Percentiles rank a stretch among this genome's conserved stretches.
Conservation (phyloP, 2,329 filamentous ascomycete species). For the Cadophora luteo-olivacea region DNA sequence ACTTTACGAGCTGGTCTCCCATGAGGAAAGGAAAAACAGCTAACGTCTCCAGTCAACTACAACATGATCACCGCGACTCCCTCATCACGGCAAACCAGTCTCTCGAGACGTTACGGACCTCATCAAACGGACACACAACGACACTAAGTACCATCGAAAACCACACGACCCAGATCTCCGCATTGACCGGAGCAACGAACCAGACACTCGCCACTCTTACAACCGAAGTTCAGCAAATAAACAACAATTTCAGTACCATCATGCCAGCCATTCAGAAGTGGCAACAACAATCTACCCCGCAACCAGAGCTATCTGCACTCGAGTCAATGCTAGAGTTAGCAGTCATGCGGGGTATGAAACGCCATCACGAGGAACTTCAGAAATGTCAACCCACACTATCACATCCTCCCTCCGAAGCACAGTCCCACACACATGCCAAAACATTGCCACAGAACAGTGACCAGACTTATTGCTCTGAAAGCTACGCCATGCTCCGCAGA, state of each 20-base stretch:
- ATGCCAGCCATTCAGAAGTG: background rate
- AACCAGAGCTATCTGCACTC: background rate
- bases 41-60: background rate
- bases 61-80: background rate
- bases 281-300: background rate
- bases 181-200: background rate
- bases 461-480: background rate
- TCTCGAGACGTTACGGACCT: background rate
- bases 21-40: background rate
- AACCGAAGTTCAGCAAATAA: background rate
- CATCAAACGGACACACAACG: background rate
- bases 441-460: background rate
- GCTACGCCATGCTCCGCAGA: background rate
- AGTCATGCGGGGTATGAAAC: background rate
- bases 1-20: background rate
- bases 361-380: background rate
- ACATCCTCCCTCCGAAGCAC: background rate
- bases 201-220: background rate
- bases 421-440: background rate
- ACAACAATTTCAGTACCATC: background rate
- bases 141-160: background rate
- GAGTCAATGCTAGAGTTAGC: slow-evolving; percentile 4
- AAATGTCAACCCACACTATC: background rate
- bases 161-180: background rate
- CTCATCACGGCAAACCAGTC: background rate